Base-by-base conservation (phyloP, 2,329 filamentous ascomycete species). In the Dactylellina haptotyla region DNA sequence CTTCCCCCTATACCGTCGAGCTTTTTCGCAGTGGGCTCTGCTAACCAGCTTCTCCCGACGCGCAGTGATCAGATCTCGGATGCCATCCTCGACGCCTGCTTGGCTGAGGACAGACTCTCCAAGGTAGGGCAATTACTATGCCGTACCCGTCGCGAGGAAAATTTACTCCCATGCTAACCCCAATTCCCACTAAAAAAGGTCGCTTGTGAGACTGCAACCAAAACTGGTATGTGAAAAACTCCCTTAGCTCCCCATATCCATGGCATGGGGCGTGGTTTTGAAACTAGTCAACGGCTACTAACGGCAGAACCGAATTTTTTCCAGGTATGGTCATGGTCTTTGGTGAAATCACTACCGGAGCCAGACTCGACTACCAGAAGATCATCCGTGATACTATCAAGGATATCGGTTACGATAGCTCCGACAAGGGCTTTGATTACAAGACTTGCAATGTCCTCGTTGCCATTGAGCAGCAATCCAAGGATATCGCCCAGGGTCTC, bases 391-490 rank as follows among this genome's bases (percentile, higher is more conserved):
- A 89, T 77, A 88, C 93, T 82, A 93, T 99, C 88, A 94, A 97
- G 88, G 94, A 96, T 82, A 99, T 99, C 81, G 95, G 95, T 80
- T 99, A 98, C 85, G 95, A 99, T 85, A 88, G 90, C 84, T 98
- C 95, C 65, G 86, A 87, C 80, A 99, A 99, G 89, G 95, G 95
- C 76, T 99, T 99, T 84, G 95, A 99, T 86, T 97, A 97, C 92
- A 98, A 98, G 90, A 99, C 95, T 79, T 94, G 91, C 87, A 98
- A 97, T 86, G 88, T 99, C 81, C 89, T 98, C 79, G 93, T 98
- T 80, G 95, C 94, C 84, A 97, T 99, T 83, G 95, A 99, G 89
- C 89, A 99, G 86, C 95, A 99, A 85, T 98, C 94, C 75, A 91
- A 94, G 80, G 95, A 99, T 84, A 99, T 99, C 81, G 95, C 95